A percentile compares a stretch with the other conserved stretches of the same genome.
These are phyloP conservation scores for Zoysia japonica DNA, from an alignment of 176 grass and related monocot genomes.

Conservation along the genomic window DNA sequence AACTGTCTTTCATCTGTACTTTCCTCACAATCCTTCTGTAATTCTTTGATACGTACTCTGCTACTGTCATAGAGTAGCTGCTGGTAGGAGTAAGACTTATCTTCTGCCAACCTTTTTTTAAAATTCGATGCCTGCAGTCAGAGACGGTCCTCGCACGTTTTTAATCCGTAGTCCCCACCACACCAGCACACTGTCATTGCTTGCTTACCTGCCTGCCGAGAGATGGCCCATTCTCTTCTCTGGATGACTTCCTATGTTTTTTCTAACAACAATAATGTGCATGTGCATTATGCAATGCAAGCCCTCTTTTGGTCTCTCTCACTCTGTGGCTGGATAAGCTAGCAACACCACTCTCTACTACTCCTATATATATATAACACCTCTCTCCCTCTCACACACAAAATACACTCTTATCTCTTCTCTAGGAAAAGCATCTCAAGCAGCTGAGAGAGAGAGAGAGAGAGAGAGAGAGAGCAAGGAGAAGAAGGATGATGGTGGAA, in stretches of 20 bases:
- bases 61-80: too few species aligned
- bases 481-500: slow-evolving; percentile 18
- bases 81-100: background rate
- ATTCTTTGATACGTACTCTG: too few species aligned
- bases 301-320: background rate
- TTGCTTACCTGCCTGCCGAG: background rate
- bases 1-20: too few species aligned
- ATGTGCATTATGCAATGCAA: background rate
- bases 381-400: background rate
- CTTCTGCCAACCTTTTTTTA: background rate
- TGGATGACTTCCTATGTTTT: background rate
- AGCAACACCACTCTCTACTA: too few species aligned
- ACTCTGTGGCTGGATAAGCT: background rate
- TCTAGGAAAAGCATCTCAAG: background rate
- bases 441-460: too few species aligned
- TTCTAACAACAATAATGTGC: too few species aligned
- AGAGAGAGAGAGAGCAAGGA: background rate
- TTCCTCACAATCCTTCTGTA: too few species aligned
- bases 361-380: too few species aligned
- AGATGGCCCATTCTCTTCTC: background rate
- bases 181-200: background rate
- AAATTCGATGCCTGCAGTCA: background rate
- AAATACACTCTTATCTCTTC: too few species aligned
- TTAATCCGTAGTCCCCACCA: background rate
- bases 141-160: slow-evolving; percentile 9